Base-by-base conservation (phyloP, 192 early-diverging fungal genomes). In the Podila epicladia region DNA sequence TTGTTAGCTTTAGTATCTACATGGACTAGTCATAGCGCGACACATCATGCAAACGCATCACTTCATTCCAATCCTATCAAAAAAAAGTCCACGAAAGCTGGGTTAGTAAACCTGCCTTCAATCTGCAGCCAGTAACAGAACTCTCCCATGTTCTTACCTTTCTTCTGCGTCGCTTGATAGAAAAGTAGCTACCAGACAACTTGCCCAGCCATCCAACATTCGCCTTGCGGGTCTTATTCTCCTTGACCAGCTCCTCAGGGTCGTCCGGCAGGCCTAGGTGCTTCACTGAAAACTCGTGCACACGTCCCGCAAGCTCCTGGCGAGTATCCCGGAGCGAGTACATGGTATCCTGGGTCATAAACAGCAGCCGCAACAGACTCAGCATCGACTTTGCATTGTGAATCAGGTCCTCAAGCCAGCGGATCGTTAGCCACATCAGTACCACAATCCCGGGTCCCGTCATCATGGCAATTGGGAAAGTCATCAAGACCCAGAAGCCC, bases 391-490 rank as follows among this genome's bases (percentile, higher is more conserved):
- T 84, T 4, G 74, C 50, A 22, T 77, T 71, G 28, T 84, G 82
- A 32, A 76, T 72, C 48, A 84, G 35, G 33, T 84, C 82, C 62
- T 84, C 82, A 9, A 78, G 69, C 82, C 82, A 84, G 5, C 82
- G 63, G 58, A 84, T 84, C 24, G 82, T 84, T 69, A 84, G 73
- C 82, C 82, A 84, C 82, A 84, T 84, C 1, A 84, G 50, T 11
- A 79, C 33, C 37, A 78, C 64, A 22, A 84, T 79, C 28, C 68
- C 65, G 31, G 75, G 76, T n/a, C 57, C 75, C 19, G 72, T 79
- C 20, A 84, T 20, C 11, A 84, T 11, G 6, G 72, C 69, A 29
- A 84, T 63, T 0, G 82, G 82, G 12, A 84, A 28, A 3, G 82
- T 84, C 33, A 84, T 22, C 4, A 84, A n/a, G 33, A 74, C 59